Conservation (phyloP, 1,284 basidiomycete genomes). For the Spongiforma sp. region DNA sequence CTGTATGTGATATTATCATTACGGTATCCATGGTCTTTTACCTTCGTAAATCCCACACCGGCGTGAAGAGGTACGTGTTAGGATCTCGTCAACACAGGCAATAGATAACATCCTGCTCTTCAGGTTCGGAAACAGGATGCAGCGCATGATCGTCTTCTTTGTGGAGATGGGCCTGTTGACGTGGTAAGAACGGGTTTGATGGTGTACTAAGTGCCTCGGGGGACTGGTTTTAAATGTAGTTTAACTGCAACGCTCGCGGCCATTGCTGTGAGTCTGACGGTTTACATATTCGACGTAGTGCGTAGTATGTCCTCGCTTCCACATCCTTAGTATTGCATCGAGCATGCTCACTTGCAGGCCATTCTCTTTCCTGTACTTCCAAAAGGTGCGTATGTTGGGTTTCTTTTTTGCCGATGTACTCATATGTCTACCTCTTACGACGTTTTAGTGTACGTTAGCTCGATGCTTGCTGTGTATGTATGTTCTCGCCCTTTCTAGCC, state of each 20-base stretch:
- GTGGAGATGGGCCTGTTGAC: slow-evolving; percentile 5
- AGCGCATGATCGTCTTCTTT: slow-evolving; percentile 7
- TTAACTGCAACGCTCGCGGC: neutral
- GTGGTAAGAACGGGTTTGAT: neutral
- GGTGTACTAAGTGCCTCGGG: neutral
- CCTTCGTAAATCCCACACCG: slow-evolving; percentile 9
- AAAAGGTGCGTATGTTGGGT: neutral
- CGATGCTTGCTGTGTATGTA: slow-evolving; percentile 4
- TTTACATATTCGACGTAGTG: neutral
- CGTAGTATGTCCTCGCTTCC: neutral
- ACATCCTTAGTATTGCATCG: neutral
- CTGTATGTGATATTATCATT: slow-evolving; percentile 10
- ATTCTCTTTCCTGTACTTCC: neutral
- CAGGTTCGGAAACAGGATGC: slow-evolving; percentile 7
- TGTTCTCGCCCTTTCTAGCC: neutral
- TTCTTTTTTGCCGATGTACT: neutral
- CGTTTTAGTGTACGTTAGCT: neutral
- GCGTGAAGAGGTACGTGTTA: neutral
- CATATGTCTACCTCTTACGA: neutral
- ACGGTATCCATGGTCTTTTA: slow-evolving; percentile 11
- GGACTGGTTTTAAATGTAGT: neutral
- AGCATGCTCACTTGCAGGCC: neutral
- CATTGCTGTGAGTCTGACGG: neutral
- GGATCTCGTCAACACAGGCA: too few relatives aligned
- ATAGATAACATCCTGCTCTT: neutral